Base-by-base conservation (phyloP, 805 yeast species). In the Candida alai region DNA sequence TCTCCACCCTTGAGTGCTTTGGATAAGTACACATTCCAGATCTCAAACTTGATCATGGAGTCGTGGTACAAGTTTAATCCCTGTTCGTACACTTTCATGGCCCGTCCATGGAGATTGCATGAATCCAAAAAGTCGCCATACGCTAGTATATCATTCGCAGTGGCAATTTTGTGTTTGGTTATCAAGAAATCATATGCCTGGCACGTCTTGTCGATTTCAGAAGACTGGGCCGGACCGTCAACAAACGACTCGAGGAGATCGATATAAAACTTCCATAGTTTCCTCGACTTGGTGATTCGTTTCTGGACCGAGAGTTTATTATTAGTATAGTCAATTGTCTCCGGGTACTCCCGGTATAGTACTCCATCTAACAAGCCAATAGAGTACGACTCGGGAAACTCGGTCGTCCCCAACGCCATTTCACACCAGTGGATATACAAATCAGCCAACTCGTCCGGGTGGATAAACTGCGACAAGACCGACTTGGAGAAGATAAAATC, bases 401-500 rank as follows among this genome's bases (percentile, higher is more conserved):
- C 51, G 15, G 65, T 74, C 12, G 61, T 56, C 16, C 70, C 60
- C 19, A 84, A 47, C 39, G 80, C 82, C 56, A 76, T 59, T 37
- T 83, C 83, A 5, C 82, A 67, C 96, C 96, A 89, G 12, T 69
- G 71, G n/a, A 75, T 60, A 73, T 87, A 84, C 5, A 89, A 54
- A 3, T 70, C 71, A 2, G 80, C 84, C 14, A 87, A 57, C 40
- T 87, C 96, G 15, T 74, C 73, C 0, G 76, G 58, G 11, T 68
- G 58, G 17, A 62, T 69, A 56, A 71, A 87, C 5, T 88, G 89
- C 0, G 88, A 89, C 36, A 78, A 76, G 1, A 76, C 62, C 0
- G 90, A 80, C 31, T 78, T 78, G 23, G 76, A 74, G 36, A 71
- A 74, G 5, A 88, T 71, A 12, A 73, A 63, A 42, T 83, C 58